Evolutionary conservation across 2,329 filamentous ascomycete species (phyloP).

Genomic region (Aspergillus latus): DNA sequence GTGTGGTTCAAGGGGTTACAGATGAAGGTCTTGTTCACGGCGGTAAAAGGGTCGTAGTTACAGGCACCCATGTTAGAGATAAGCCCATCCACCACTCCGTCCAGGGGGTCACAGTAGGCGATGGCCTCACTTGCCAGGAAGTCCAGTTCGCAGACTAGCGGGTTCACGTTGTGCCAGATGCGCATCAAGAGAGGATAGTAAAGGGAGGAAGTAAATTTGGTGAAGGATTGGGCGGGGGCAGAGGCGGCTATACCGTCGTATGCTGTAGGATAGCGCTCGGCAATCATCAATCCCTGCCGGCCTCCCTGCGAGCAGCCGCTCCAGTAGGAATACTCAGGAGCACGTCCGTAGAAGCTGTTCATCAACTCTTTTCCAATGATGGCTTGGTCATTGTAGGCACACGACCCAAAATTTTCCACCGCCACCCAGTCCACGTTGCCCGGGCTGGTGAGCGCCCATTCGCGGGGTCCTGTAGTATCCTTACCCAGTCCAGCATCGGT

Average conservation of each 20-base stretch:
- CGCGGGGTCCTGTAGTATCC: neutral
- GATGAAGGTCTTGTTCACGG: neutral
- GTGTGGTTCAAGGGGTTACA: conserved; percentile 3
- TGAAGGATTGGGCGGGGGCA: conserved; percentile 16
- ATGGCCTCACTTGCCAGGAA: conserved; percentile 14
- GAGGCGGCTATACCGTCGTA: conserved; percentile 29
- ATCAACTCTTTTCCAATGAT: conserved; percentile 7
- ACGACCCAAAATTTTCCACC: conserved; percentile 2
- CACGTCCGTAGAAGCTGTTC: conserved; percentile 8
- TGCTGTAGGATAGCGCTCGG: conserved; percentile 20
- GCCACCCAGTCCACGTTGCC: conserved; percentile 5
- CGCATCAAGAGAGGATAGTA: conserved; percentile 14
- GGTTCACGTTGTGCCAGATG: neutral
- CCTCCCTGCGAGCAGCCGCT: conserved; percentile 24
- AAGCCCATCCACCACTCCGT: conserved; percentile 28
- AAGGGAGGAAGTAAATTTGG: neutral
- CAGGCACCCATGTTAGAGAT: conserved; percentile 15
- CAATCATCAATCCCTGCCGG: conserved; percentile 22
- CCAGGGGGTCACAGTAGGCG: conserved; percentile 24
- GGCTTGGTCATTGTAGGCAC: conserved; percentile 10
- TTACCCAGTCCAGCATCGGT: conserved; percentile 18
- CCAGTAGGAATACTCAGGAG: conserved; percentile 10
- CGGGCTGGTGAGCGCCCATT: conserved; percentile 15
- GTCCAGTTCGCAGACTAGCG: conserved; percentile 18
- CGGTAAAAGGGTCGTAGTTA: neutral